Evolutionary conservation across 2,329 filamentous ascomycete species (phyloP).

Genomic region (Trichothecium sympodiale): DNA sequence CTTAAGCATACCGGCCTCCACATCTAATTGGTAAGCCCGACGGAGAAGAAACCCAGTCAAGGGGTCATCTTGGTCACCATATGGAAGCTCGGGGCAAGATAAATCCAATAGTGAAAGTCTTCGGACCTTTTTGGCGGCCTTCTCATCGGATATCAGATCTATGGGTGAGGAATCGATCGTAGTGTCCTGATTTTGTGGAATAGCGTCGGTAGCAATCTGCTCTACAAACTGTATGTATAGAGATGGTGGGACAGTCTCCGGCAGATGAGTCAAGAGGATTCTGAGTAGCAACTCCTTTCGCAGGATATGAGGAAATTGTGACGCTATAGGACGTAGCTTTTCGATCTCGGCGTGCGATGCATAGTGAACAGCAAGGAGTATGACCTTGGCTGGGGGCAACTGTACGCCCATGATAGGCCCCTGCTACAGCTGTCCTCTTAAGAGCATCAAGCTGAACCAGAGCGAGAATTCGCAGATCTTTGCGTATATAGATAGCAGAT

Average conservation of each 20-base stretch:
- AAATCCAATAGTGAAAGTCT: slow-evolving; percentile 55
- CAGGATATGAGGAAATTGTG: slow-evolving; percentile 45
- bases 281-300: slow-evolving; percentile 55
- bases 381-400: slow-evolving; percentile 55
- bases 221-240: slow-evolving; percentile 51
- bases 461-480: no score
- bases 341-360: slow-evolving; percentile 55
- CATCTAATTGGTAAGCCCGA: slow-evolving; percentile 57
- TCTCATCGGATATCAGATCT: slow-evolving; percentile 46
- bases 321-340: slow-evolving; percentile 48
- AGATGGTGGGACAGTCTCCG: slow-evolving; percentile 56
- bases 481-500: no score
- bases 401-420: no score
- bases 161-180: slow-evolving; percentile 45
- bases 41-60: slow-evolving; percentile 56
- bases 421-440: no score
- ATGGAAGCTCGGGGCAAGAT: slow-evolving; percentile 21
- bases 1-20: slow-evolving; percentile 60
- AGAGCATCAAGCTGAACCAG: no score
- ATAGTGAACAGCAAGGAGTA: slow-evolving; percentile 62
- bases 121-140: slow-evolving; percentile 51
- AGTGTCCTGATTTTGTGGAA: slow-evolving; percentile 18
- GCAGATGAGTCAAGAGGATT: slow-evolving; percentile 66
- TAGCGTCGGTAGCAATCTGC: slow-evolving; percentile 39
- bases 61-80: slow-evolving; percentile 34